Percentiles rank a stretch among this genome's conserved stretches.
Evolutionary conservation across 164 flowering plant species (phyloP).

Genomic region (Akebia trifoliata): DNA sequence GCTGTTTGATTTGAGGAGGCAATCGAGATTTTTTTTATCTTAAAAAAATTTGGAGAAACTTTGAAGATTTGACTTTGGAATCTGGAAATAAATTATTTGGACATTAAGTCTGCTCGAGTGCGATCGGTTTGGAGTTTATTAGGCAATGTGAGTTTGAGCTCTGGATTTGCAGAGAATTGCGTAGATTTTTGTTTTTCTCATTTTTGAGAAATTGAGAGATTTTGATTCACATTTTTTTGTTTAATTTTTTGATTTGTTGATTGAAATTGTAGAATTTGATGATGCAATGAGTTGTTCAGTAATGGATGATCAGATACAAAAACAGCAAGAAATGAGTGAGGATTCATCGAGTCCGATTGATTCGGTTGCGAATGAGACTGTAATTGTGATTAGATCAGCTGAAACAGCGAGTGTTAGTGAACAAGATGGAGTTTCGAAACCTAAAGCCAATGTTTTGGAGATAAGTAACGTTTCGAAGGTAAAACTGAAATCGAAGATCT

Average conservation of each 20-base stretch:
- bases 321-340: conserved; percentile 4
- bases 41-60: too few species aligned
- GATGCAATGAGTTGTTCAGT: neutral
- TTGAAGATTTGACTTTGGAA: too few species aligned
- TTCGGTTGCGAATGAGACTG: conserved; percentile 16
- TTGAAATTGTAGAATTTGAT: neutral
- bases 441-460: conserved; percentile 13
- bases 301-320: neutral
- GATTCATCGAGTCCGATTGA: neutral
- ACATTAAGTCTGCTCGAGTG: too few species aligned
- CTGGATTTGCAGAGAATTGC: too few species aligned
- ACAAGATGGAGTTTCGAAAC: conserved; percentile 4
- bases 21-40: too few species aligned
- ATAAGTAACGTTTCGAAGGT: conserved; percentile 19
- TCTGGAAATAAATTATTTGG: too few species aligned
- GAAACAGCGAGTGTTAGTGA: conserved; percentile 14
- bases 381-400: conserved; percentile 11
- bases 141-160: too few species aligned
- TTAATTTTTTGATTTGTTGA: neutral
- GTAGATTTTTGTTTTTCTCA: too few species aligned
- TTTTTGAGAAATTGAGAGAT: neutral
- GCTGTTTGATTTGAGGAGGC: too few species aligned
- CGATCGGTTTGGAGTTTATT: neutral
- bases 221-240: neutral
- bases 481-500: conserved; percentile 12